Conservation (phyloP, 2,329 filamentous ascomycete genomes). For the Anthostomella pinea region DNA sequence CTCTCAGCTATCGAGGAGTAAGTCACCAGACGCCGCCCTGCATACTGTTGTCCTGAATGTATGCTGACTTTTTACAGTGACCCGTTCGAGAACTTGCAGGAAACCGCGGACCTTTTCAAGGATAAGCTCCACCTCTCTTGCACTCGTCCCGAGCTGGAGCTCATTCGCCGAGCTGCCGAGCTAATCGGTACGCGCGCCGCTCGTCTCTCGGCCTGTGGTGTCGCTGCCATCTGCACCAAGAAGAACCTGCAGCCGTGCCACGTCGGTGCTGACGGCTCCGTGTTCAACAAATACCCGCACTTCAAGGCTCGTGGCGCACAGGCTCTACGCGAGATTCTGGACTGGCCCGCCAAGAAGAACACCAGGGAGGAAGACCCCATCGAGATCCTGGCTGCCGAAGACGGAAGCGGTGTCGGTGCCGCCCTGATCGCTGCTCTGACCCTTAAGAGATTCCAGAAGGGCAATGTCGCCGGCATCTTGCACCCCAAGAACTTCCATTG, state of each 20-base stretch:
- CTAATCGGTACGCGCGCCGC: slow-evolving; percentile 93
- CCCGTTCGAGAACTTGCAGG: slow-evolving; percentile 89
- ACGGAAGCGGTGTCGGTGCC: slow-evolving; percentile 95
- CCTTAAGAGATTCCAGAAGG: slow-evolving; percentile 60
- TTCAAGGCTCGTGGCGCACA: slow-evolving; percentile 91
- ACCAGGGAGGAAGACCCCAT: slow-evolving; percentile 79
- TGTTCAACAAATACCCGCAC: slow-evolving; percentile 99
- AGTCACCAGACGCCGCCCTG: slow-evolving; percentile 28
- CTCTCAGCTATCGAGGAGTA: slow-evolving; percentile 87
- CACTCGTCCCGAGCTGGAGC: slow-evolving; percentile 77
- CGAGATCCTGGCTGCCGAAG: slow-evolving; percentile 84
- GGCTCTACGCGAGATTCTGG: slow-evolving; percentile 90
- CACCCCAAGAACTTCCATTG: slow-evolving; percentile 61
- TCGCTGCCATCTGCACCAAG: slow-evolving; percentile 96
- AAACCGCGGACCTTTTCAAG: slow-evolving; percentile 80
- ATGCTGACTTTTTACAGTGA: slow-evolving; percentile 54
- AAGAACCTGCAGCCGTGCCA: slow-evolving; percentile 86
- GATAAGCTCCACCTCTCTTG: slow-evolving; percentile 69
- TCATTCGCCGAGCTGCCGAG: slow-evolving; percentile 85
- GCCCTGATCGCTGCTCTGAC: slow-evolving; percentile 83
- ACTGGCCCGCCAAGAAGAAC: slow-evolving; percentile 75
- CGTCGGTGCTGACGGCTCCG: slow-evolving; percentile 93
- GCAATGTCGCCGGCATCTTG: slow-evolving; percentile 62
- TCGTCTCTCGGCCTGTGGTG: slow-evolving; percentile 88
- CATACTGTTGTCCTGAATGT: slow-evolving; percentile 2